A percentile compares a stretch with the other conserved stretches of the same genome.
phyloP scores from a whole-genome alignment of 78 protist species.

The Planoprotostelium fungivorum region DNA sequence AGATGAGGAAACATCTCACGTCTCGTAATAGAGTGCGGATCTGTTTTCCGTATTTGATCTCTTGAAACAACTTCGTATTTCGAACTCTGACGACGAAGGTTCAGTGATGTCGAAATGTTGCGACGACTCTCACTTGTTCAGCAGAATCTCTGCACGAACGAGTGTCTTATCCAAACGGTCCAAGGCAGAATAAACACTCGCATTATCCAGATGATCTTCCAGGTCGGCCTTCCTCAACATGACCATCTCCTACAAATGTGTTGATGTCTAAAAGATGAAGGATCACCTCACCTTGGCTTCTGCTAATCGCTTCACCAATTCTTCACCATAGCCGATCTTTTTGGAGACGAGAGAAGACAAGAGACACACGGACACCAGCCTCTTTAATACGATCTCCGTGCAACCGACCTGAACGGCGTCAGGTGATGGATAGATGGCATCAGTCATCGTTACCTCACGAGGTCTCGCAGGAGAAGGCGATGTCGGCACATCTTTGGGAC shows the following conservation, averaged over 20 bases:
- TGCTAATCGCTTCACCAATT: neutral
- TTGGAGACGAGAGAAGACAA: neutral
- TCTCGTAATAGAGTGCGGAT: neutral
- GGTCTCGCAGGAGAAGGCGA: neutral
- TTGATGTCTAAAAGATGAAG: neutral
- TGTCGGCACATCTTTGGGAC: neutral
- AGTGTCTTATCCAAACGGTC: neutral
- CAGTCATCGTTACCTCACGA: neutral
- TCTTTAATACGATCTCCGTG: neutral
- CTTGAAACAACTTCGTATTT: neutral
- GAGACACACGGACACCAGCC: neutral
- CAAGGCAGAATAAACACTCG: neutral
- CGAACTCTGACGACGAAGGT: neutral
- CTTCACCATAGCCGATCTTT: neutral
- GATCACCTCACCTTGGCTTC: neutral
- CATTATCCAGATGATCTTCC: neutral
- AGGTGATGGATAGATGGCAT: neutral
- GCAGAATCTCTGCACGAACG: neutral
- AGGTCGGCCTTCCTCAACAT: neutral
- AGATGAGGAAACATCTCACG: neutral
- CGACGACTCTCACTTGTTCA: constrained; percentile 1
- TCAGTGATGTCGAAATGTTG: neutral
- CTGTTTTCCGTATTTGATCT: neutral
- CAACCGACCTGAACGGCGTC: neutral
- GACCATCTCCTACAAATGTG: neutral